Conservation (phyloP, 306 rosid genomes). For the Betula pendula region DNA sequence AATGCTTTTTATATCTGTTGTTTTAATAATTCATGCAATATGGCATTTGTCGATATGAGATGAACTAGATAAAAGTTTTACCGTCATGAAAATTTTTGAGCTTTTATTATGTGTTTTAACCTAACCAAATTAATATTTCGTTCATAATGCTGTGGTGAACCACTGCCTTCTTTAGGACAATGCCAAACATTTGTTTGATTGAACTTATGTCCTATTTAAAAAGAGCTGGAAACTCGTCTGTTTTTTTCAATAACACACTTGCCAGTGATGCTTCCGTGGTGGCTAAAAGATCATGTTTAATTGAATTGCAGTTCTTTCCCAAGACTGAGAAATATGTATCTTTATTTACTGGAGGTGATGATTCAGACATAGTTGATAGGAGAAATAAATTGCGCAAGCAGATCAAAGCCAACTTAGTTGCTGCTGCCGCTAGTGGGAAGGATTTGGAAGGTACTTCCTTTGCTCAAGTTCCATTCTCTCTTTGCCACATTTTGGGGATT, state of each 20-base stretch:
- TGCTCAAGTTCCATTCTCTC: not conserved
- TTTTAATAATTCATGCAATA: not conserved
- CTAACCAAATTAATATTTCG: not conserved
- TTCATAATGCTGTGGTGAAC: not conserved
- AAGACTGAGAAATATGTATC: constrained; percentile 93
- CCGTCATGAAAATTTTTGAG: not conserved
- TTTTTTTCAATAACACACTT: not conserved
- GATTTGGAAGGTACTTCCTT: constrained; percentile 79
- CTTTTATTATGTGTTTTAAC: not conserved
- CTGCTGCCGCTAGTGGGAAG: constrained; percentile 92
- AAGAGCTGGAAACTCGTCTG: not conserved
- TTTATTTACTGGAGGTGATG: constrained; percentile 74
- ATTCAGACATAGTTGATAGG: constrained; percentile 56
- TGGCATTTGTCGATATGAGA: not conserved
- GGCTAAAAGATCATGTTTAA: constrained; percentile 29
- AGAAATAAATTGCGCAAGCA: constrained; percentile 77
- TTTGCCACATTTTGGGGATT: not conserved
- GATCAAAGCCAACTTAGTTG: constrained; percentile 75
- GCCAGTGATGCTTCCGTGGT: not conserved
- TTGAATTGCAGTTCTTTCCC: constrained; percentile 83
- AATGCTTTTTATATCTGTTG: constrained; percentile 4
- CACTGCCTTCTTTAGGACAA: not conserved
- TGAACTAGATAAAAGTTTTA: not conserved
- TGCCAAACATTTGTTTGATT: not conserved
- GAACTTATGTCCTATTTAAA: not conserved